Base-by-base conservation (phyloP, 768 basidiomycete genomes). In the Tulasnella sp. region DNA sequence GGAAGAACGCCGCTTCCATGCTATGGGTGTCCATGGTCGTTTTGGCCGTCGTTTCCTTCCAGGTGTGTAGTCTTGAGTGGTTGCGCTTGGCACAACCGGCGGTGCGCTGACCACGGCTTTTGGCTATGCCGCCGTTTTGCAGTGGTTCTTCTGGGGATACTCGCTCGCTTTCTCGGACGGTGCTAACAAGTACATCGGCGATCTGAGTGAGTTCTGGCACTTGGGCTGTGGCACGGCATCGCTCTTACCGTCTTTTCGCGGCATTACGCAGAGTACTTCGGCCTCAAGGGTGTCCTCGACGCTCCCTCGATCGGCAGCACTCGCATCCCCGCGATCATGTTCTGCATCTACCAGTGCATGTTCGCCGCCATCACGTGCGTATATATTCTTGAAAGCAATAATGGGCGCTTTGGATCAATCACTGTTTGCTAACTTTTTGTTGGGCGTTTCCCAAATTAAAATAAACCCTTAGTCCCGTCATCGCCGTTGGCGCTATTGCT, bases 141-240 rank as follows among this genome's bases (percentile, higher is more conserved):
- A 96, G 93, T 97, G 96, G 96, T 96, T 96, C 88, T 96, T 97
- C 89, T 98, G 97, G 97, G 97, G 97, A 82, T 98, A 90, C 87
- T 96, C 96, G 1, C 88, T 99, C 34, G 91, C 97, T 0, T 99
- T 99, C 87, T 93, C 93, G 81, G 94, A 95, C 20, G 91, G 89
- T 0, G 95, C 89, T 6, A 88, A 86, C 81, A 82, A 83, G n/a
- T 99, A 89, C 86, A 97, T 99, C 81, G 97, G 97, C 14, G 88
- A 97, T 83, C 89, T 99, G 89, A 83, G 94, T 93, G 81, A 76
- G 92, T 87, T 37, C 42, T n/a, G 24, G 3, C 8, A n/a, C 48
- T 20, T 42, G 73, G 22, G 58, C 44, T 9, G 6, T 24, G 20
- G 54, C 9, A 41, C 16, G 28, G 22, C 77, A 50, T 80, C 28